A percentile compares a stretch with the other conserved stretches of the same genome.
phyloP scores from a whole-genome alignment of 139 green algal genomes.

The Haematococcus sp. region DNA sequence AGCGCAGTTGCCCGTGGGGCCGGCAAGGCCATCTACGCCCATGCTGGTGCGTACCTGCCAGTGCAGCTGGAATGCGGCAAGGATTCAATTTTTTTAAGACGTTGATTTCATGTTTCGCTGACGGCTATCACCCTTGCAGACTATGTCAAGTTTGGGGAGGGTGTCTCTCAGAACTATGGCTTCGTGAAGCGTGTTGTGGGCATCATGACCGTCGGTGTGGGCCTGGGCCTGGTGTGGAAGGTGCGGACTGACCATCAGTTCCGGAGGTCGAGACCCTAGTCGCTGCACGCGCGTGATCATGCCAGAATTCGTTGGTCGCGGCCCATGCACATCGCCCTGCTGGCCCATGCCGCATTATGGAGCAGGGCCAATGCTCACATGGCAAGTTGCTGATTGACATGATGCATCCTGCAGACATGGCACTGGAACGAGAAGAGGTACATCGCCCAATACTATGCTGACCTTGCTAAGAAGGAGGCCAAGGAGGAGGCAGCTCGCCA shows the following conservation, averaged over 20 bases:
- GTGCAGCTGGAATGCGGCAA: too few relatives aligned
- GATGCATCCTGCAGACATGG: slow-evolving; percentile 35
- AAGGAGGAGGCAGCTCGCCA: slow-evolving; percentile 29
- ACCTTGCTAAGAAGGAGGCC: slow-evolving; percentile 36
- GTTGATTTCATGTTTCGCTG: too few relatives aligned
- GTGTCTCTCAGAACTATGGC: slow-evolving; percentile 40
- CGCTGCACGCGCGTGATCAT: background rate
- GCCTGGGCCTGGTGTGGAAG: slow-evolving; percentile 38
- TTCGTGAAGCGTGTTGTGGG: slow-evolving; percentile 29
- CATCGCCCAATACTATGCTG: slow-evolving; percentile 55
- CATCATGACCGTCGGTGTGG: slow-evolving; percentile 21
- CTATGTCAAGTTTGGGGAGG: slow-evolving; percentile 31
- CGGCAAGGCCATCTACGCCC: too few relatives aligned
- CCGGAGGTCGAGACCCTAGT: background rate
- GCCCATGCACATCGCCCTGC: background rate
- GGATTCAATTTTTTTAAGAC: too few relatives aligned
- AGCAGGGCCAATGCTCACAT: background rate
- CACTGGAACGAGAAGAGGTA: slow-evolving; percentile 64
- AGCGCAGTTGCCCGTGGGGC: too few relatives aligned
- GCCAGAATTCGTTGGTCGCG: too few relatives aligned
- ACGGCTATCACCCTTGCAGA: slow-evolving; percentile 15
- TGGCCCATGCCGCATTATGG: background rate
- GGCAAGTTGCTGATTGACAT: background rate
- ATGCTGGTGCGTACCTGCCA: too few relatives aligned
- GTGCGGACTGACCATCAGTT: slow-evolving; percentile 7